Evolutionary conservation across 768 basidiomycete species (phyloP).

Genomic region (Xanthoconium purpureum): DNA sequence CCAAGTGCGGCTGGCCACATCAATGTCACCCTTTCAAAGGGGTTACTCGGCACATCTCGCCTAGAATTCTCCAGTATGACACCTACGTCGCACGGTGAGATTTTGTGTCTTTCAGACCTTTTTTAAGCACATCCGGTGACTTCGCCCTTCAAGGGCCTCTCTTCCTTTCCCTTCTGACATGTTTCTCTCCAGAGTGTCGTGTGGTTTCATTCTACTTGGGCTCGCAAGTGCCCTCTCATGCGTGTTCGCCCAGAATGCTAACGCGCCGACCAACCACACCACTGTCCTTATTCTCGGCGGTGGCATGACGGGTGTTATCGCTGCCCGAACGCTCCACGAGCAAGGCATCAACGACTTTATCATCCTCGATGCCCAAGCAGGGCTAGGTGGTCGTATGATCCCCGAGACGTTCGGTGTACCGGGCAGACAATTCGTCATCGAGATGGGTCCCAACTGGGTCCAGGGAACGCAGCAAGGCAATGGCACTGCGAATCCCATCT

Average conservation of each 20-base stretch:
- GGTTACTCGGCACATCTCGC: neutral
- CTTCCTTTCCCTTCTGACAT: constrained; percentile 6
- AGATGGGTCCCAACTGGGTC: constrained; percentile 63
- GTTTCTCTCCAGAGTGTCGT: constrained; percentile 3
- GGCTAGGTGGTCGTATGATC: constrained; percentile 62
- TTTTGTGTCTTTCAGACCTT: no score
- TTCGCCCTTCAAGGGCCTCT: neutral
- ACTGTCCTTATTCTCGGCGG: constrained; percentile 62
- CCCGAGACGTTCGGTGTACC: constrained; percentile 41
- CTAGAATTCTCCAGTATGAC: no score
- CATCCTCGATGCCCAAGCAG: constrained; percentile 55
- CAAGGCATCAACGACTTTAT: constrained; percentile 56
- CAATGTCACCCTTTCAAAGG: neutral
- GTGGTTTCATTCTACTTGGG: neutral
- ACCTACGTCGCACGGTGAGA: neutral
- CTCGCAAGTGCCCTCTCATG: neutral
- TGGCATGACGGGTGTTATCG: constrained; percentile 63
- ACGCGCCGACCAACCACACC: constrained; percentile 11
- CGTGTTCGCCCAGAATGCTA: constrained; percentile 13
- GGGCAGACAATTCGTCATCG: constrained; percentile 42
- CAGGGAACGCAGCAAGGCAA: constrained; percentile 48
- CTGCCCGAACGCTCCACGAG: constrained; percentile 56
- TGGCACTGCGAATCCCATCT: constrained; percentile 59
- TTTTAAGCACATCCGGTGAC: neutral
- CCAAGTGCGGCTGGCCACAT: no score